Conservation (phyloP, 306 rosid genomes). For the Rosa chinensis region DNA sequence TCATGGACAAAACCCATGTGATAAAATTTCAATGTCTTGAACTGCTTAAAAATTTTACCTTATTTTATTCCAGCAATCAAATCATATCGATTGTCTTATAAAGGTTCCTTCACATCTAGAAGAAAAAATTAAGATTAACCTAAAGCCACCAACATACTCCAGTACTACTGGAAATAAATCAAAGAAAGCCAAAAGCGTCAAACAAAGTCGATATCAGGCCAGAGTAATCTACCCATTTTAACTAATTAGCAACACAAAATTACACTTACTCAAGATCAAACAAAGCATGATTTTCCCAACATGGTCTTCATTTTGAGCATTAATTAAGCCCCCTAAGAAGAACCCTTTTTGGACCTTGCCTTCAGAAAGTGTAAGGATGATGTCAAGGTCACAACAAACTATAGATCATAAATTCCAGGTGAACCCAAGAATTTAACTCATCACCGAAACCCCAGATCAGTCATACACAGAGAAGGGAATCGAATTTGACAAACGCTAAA, state of each 20-base stretch:
- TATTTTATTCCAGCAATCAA: slow-evolving; percentile 1
- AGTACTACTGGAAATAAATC: slow-evolving; percentile 11
- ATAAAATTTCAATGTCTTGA: too few species aligned
- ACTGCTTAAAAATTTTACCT: too few species aligned
- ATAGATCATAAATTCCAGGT: background rate
- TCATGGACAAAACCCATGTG: too few species aligned
- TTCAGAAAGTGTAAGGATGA: slow-evolving; percentile 12
- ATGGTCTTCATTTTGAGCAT: background rate
- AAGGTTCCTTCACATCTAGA: background rate
- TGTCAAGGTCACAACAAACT: slow-evolving; percentile 3
- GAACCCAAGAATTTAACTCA: slow-evolving; percentile 2
- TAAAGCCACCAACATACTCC: slow-evolving; percentile 12
- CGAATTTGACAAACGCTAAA: too few species aligned
- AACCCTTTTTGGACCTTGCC: slow-evolving; percentile 4
- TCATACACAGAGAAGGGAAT: too few species aligned
- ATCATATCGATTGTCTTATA: background rate
- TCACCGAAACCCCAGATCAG: too few species aligned
- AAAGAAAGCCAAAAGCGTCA: slow-evolving; percentile 2
- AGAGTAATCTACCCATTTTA: slow-evolving; percentile 22
- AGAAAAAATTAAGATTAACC: background rate
- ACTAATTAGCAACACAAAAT: background rate
- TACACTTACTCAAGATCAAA: slow-evolving; percentile 10
- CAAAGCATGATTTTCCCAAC: slow-evolving; percentile 13
- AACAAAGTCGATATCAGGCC: slow-evolving; percentile 22
- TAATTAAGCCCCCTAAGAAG: slow-evolving; percentile 21